Evolutionary conservation across 257 asterid genomes (phyloP).

Genomic region (Solanum etuberosum): DNA sequence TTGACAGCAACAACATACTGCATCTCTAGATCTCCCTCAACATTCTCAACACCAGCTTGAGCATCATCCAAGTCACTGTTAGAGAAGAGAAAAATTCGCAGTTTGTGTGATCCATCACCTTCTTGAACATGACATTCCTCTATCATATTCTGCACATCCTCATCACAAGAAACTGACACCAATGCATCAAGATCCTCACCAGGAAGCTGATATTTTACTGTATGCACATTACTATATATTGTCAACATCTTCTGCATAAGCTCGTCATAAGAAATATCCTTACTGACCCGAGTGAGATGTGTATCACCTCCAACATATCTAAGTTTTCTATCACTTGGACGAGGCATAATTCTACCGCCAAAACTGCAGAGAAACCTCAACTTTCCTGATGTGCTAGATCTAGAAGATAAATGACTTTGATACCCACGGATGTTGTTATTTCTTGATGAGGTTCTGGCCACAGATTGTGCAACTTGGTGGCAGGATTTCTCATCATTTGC

Average conservation of each 20-base stretch:
- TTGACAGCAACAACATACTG: slow-evolving; percentile 79
- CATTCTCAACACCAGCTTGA: slow-evolving; percentile 43
- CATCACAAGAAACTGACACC: slow-evolving; percentile 86
- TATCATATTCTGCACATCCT: slow-evolving; percentile 85
- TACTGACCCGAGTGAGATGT: slow-evolving; percentile 57
- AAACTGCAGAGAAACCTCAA: slow-evolving; percentile 83
- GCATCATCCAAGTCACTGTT: slow-evolving; percentile 52
- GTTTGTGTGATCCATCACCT: slow-evolving; percentile 60
- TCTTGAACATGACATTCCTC: slow-evolving; percentile 62
- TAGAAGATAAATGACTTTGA: slow-evolving; percentile 31
- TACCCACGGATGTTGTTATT: slow-evolving; percentile 16
- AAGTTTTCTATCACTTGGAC: slow-evolving; percentile 89
- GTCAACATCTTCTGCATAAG: slow-evolving; percentile 52
- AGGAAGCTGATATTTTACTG: slow-evolving; percentile 88
- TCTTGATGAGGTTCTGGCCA: slow-evolving; percentile 29
- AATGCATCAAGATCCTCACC: slow-evolving; percentile 96
- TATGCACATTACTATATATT: slow-evolving; percentile 39
- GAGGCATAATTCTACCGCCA: slow-evolving; percentile 84
- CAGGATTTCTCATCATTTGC: slow-evolving; percentile 33
- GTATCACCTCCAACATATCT: slow-evolving; percentile 97
- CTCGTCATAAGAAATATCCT: slow-evolving; percentile 63
- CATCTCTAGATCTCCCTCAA: slow-evolving; percentile 57
- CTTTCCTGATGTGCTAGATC: slow-evolving; percentile 34
- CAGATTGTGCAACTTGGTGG: slow-evolving; percentile 30
- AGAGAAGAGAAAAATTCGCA: slow-evolving; percentile 66